A percentile compares a stretch with the other conserved stretches of the same genome.
Conservation (phyloP, 2,329 filamentous ascomycete genomes). For the Zymoseptoria tritici region DNA sequence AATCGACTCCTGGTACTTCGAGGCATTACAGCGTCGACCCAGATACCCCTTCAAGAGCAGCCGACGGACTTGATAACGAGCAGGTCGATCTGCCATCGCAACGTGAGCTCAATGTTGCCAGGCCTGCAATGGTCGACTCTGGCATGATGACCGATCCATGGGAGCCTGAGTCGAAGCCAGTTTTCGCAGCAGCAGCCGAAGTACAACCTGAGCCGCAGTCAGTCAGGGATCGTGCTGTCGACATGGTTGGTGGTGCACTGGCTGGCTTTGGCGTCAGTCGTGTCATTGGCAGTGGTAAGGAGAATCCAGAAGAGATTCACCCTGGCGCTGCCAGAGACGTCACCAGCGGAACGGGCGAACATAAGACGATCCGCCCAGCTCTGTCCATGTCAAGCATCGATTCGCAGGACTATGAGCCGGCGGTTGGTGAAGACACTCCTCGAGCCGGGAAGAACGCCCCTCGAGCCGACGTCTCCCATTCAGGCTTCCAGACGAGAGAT, state of each 20-base stretch:
- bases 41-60: constrained; percentile 11
- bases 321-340: background rate
- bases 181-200: background rate
- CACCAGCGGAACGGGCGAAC: constrained; percentile 5
- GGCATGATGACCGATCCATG: constrained; percentile 57
- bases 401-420: constrained; percentile 33
- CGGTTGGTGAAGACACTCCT: background rate
- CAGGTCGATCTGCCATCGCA: background rate
- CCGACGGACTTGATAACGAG: background rate
- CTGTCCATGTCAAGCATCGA: constrained; percentile 28
- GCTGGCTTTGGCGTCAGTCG: constrained; percentile 31
- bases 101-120: background rate
- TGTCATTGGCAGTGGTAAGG: constrained; percentile 7
- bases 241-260: constrained; percentile 26
- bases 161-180: constrained; percentile 31
- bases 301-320: background rate
- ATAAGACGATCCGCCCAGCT: constrained; percentile 4
- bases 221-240: constrained; percentile 20
- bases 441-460: background rate
- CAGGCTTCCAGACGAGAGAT: background rate
- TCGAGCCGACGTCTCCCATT: constrained; percentile 1
- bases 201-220: constrained; percentile 5
- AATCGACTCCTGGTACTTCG: constrained; percentile 17
- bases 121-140: constrained; percentile 49
- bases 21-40: constrained; percentile 34